Evolutionary conservation across 2,329 filamentous ascomycete species (phyloP).

Genomic region (Camillea tinctor): DNA sequence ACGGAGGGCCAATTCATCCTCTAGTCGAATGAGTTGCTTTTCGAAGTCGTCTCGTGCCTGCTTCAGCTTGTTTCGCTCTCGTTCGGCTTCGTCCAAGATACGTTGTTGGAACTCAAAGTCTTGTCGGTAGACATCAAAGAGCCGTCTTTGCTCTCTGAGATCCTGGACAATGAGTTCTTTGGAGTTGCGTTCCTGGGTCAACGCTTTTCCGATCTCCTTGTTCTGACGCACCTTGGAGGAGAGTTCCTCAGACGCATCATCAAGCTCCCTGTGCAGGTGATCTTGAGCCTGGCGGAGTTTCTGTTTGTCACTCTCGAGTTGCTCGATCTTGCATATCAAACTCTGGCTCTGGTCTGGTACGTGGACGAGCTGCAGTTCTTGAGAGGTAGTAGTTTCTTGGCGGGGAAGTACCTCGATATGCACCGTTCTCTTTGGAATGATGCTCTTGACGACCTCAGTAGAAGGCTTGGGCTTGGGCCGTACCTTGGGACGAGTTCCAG

Average conservation of each 20-base stretch:
- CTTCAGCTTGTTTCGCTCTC: conserved; percentile 34
- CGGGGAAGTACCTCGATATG: conserved; percentile 30
- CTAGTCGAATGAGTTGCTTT: conserved; percentile 23
- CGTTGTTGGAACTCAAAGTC: conserved; percentile 34
- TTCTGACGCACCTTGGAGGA: conserved; percentile 28
- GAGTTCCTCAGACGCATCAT: conserved; percentile 30
- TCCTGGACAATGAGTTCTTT: conserved; percentile 35
- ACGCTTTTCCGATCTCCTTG: conserved; percentile 29
- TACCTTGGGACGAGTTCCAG: conserved; percentile 24
- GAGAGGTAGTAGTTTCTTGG: conserved; percentile 15
- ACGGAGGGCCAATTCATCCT: conserved; percentile 24
- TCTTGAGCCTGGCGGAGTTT: conserved; percentile 30
- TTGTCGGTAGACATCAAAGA: conserved; percentile 36
- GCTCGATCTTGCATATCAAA: conserved; percentile 35
- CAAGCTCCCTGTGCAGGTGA: conserved; percentile 32
- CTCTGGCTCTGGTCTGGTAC: conserved; percentile 30
- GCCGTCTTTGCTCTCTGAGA: conserved; percentile 35
- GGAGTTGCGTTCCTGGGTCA: conserved; percentile 31
- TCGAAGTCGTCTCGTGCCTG: conserved; percentile 27
- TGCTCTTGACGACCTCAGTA: conserved; percentile 26
- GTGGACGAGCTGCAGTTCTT: conserved; percentile 29
- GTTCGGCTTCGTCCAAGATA: conserved; percentile 32
- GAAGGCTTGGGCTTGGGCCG: conserved; percentile 23
- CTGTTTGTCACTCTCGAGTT: conserved; percentile 35
- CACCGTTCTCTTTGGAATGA: conserved; percentile 29